phyloP scores from a whole-genome alignment of 768 basidiomycete species.

The Pisolithus sp. region DNA sequence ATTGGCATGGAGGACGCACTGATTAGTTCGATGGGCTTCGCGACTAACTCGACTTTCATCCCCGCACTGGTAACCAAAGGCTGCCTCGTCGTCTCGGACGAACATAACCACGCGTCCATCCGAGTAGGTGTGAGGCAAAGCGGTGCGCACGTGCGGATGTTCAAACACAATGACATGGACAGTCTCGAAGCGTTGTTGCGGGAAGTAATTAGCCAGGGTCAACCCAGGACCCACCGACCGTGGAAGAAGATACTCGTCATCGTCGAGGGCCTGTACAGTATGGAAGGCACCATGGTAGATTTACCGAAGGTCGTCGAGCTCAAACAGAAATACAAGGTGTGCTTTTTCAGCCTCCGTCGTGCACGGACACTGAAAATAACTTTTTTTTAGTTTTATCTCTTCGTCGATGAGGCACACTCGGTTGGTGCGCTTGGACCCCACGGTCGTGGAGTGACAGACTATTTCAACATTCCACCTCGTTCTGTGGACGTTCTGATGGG shows the following conservation, averaged over 20 bases:
- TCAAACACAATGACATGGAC: constrained; percentile 95
- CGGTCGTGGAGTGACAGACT: constrained; percentile 93
- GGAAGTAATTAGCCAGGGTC: constrained; percentile 94
- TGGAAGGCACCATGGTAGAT: constrained; percentile 95
- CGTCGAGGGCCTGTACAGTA: constrained; percentile 94
- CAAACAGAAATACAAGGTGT: constrained; percentile 92
- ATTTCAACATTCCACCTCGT: constrained; percentile 78
- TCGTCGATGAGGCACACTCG: constrained; percentile 96
- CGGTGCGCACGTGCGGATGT: constrained; percentile 85
- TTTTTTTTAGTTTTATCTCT: constrained; percentile 77
- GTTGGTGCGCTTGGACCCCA: constrained; percentile 92
- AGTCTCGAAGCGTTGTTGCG: constrained; percentile 73
- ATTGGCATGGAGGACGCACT: constrained; percentile 86
- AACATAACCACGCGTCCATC: constrained; percentile 93
- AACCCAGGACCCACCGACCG: constrained; percentile 95
- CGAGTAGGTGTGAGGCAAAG: constrained; percentile 86
- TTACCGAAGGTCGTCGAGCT: constrained; percentile 77
- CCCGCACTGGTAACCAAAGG: constrained; percentile 89
- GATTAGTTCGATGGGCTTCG: constrained; percentile 94
- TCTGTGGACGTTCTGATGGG: constrained; percentile 95
- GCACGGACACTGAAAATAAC: not conserved
- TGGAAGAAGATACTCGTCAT: constrained; percentile 98
- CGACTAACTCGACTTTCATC: constrained; percentile 89
- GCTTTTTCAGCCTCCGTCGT: constrained; percentile 8
- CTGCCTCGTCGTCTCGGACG: constrained; percentile 92